These are phyloP conservation scores for Leccinum longicurvipes DNA, from an alignment of 768 basidiomycete species.

Conservation along the genomic window DNA sequence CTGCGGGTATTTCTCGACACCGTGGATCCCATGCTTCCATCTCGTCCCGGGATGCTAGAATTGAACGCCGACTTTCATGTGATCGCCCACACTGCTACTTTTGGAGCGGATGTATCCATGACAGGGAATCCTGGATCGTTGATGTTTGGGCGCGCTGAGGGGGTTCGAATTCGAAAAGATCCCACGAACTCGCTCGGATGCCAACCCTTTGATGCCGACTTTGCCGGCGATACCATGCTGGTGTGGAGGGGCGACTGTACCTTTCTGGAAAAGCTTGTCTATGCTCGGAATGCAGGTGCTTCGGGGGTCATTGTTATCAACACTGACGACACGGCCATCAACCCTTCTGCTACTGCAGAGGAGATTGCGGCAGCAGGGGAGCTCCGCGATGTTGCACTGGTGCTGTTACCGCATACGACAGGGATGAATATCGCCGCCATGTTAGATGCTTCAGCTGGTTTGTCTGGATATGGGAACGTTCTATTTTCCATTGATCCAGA, in stretches of 20 bases:
- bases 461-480: conserved; percentile 44
- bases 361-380: conserved; percentile 59
- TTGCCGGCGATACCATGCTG: conserved; percentile 54
- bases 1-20: conserved; percentile 57
- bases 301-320: conserved; percentile 76
- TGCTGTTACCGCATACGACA: conserved; percentile 52
- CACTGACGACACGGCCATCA: conserved; percentile 55
- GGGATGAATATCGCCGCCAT: conserved; percentile 55
- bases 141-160: conserved; percentile 48
- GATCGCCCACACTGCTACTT: conserved; percentile 61
- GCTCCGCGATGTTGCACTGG: conserved; percentile 54
- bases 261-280: conserved; percentile 77
- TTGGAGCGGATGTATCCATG: conserved; percentile 60
- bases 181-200: conserved; percentile 58
- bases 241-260: conserved; percentile 80
- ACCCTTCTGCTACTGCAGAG: conserved; percentile 58
- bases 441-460: conserved; percentile 47
- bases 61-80: conserved; percentile 46
- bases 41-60: conserved; percentile 38
- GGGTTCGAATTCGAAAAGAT: conserved; percentile 55
- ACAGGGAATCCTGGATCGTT: conserved; percentile 27
- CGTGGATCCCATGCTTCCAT: conserved; percentile 44
- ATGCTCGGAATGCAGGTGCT: conserved; percentile 68
- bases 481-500: conserved; percentile 49
- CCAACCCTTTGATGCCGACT: conserved; percentile 44